Percentiles rank a stretch among this genome's conserved stretches.
Evolutionary conservation across 345 rosid species (phyloP).

Genomic region (Citrus sp.): DNA sequence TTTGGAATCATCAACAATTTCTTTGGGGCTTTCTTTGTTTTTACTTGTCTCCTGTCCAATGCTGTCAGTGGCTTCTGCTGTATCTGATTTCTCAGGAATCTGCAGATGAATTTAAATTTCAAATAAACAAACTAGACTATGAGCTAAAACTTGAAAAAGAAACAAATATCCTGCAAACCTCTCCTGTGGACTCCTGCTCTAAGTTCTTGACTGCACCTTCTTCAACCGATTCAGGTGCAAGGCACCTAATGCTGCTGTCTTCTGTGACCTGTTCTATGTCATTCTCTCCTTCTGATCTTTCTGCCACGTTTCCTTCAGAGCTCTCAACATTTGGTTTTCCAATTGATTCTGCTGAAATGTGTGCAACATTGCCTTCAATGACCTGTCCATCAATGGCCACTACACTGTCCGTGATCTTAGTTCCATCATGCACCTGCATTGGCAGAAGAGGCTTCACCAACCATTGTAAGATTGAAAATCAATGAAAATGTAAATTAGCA

Average conservation of each 20-base stretch:
- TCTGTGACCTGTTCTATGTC: slow-evolving; percentile 4
- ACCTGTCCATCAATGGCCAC: neutral
- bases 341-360: slow-evolving; percentile 9
- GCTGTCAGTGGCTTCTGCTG: slow-evolving; percentile 6
- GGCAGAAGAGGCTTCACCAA: neutral
- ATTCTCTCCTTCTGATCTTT: slow-evolving; percentile 8
- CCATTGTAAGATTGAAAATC: neutral
- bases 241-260: neutral
- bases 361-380: neutral
- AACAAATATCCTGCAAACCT: slow-evolving; percentile 14
- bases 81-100: slow-evolving; percentile 12
- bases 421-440: slow-evolving; percentile 11
- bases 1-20: neutral
- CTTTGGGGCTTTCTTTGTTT: slow-evolving; percentile 6
- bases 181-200: slow-evolving; percentile 1
- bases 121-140: neutral
- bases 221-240: slow-evolving; percentile 3
- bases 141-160: neutral
- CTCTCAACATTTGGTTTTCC: neutral
- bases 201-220: neutral
- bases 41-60: slow-evolving; percentile 11
- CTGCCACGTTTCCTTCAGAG: slow-evolving; percentile 5
- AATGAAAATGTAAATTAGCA: neutral
- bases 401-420: neutral
- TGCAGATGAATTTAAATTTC: slow-evolving; percentile 3